Evolutionary conservation across 768 basidiomycete species (phyloP).

Genomic region (Macrolepiota dolichaula): DNA sequence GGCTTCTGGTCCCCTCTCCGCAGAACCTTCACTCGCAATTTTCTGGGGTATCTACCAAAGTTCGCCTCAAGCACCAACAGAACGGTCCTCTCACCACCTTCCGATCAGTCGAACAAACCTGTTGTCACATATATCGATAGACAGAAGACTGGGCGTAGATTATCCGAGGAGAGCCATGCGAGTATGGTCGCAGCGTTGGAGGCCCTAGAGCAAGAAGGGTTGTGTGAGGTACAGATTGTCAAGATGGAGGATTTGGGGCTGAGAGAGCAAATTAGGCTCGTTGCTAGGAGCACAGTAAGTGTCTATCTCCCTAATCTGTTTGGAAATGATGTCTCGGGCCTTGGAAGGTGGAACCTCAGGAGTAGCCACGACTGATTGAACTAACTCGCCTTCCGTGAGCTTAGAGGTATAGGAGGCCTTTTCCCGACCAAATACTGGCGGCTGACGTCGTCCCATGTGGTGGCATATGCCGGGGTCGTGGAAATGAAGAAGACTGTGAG

Average conservation of each 20-base stretch:
- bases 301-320: background rate
- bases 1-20: slow-evolving; percentile 35
- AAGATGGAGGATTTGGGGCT: slow-evolving; percentile 20
- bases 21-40: slow-evolving; percentile 22
- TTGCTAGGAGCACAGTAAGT: slow-evolving; percentile 22
- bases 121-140: slow-evolving; percentile 58
- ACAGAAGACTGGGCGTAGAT: slow-evolving; percentile 32
- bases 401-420: background rate
- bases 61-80: slow-evolving; percentile 12
- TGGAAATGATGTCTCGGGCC: too few species aligned
- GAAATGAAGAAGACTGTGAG: background rate
- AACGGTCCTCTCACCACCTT: slow-evolving; percentile 13
- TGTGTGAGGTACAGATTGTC: slow-evolving; percentile 20
- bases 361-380: background rate
- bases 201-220: slow-evolving; percentile 18
- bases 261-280: slow-evolving; percentile 19
- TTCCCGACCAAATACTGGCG: background rate
- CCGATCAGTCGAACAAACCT: slow-evolving; percentile 17
- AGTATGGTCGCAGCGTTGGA: slow-evolving; percentile 20
- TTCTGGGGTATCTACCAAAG: slow-evolving; percentile 28
- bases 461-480: too few species aligned
- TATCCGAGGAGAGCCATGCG: slow-evolving; percentile 20
- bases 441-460: too few species aligned
- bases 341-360: background rate
- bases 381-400: background rate